Conservation (phyloP, 1,139 yeast genomes). For the Suhomyces maxii region DNA sequence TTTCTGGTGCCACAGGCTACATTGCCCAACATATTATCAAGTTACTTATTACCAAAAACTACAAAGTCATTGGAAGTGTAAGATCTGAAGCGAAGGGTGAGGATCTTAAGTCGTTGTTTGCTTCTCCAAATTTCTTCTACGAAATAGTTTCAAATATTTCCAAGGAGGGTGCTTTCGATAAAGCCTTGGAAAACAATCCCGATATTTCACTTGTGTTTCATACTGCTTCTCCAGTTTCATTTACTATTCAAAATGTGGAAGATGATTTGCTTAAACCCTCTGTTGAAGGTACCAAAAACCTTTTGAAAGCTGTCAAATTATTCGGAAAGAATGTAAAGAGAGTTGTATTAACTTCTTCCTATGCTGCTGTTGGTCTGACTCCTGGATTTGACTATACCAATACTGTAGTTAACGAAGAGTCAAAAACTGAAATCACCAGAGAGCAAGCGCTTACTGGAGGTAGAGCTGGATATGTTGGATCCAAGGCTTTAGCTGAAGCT, state of each 20-base stretch:
- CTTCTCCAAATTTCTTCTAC: constrained; percentile 23
- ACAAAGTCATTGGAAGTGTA: constrained; percentile 37
- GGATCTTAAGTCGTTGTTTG: constrained; percentile 20
- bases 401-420: constrained; percentile 28
- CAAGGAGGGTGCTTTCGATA: constrained; percentile 30
- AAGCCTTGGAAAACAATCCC: constrained; percentile 27
- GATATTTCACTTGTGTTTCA: constrained; percentile 29
- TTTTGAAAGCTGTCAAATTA: constrained; percentile 26
- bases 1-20: constrained; percentile 43
- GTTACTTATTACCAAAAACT: constrained; percentile 25
- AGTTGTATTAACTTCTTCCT: constrained; percentile 24
- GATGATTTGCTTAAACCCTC: constrained; percentile 36
- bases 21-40: constrained; percentile 35
- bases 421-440: constrained; percentile 42
- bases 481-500: constrained; percentile 53
- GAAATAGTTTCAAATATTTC: constrained; percentile 30
- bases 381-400: neutral
- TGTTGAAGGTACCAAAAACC: constrained; percentile 33
- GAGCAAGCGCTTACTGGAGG: constrained; percentile 29
- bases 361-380: constrained; percentile 16
- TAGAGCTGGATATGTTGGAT: constrained; percentile 43
- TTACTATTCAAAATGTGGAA: constrained; percentile 25
- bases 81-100: constrained; percentile 35
- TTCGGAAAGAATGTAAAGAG: constrained; percentile 21
- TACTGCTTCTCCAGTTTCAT: constrained; percentile 38